These are phyloP conservation scores for Tetradesmus lagerheimii DNA, from an alignment of 139 green algal species.

Conservation along the genomic window DNA sequence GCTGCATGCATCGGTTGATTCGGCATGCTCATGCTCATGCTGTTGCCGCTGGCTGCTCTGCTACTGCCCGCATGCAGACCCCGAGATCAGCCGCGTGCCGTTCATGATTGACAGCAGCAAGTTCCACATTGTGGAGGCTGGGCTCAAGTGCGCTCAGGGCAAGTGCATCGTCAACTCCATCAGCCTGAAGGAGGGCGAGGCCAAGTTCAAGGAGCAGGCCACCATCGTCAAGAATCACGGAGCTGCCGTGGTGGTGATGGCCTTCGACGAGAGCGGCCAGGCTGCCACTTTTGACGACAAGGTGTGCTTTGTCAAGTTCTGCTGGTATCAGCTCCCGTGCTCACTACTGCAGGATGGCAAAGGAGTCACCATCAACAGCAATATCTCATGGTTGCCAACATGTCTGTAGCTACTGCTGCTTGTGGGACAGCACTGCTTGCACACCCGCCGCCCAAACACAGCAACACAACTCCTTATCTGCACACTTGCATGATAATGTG, in stretches of 20 bases:
- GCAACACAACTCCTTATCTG: no score
- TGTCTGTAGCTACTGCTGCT: no score
- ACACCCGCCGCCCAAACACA: no score
- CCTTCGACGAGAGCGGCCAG: conserved; percentile 96
- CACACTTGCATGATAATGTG: not conserved
- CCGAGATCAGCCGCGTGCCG: conserved; percentile 93
- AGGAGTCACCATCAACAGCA: not conserved
- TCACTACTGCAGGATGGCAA: not conserved
- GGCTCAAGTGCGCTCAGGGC: conserved; percentile 97
- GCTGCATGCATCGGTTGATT: no score
- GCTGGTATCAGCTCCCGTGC: not conserved
- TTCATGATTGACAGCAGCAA: conserved; percentile 99
- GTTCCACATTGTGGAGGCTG: conserved; percentile 97
- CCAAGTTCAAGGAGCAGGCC: conserved; percentile 90
- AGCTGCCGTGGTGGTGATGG: conserved; percentile 98
- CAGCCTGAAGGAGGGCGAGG: conserved; percentile 97
- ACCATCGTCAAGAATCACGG: conserved; percentile 87
- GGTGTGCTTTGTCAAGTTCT: conserved; percentile 47
- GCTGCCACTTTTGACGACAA: conserved; percentile 81
- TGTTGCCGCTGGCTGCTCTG: not conserved
- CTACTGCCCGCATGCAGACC: conserved; percentile 66
- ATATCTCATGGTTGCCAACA: no score
- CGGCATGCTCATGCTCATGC: not conserved
- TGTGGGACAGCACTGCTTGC: no score
- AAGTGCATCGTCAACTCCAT: conserved; percentile 99